phyloP scores from a whole-genome alignment of 192 early-diverging fungal genomes.

The Geranomyces michiganensis region DNA sequence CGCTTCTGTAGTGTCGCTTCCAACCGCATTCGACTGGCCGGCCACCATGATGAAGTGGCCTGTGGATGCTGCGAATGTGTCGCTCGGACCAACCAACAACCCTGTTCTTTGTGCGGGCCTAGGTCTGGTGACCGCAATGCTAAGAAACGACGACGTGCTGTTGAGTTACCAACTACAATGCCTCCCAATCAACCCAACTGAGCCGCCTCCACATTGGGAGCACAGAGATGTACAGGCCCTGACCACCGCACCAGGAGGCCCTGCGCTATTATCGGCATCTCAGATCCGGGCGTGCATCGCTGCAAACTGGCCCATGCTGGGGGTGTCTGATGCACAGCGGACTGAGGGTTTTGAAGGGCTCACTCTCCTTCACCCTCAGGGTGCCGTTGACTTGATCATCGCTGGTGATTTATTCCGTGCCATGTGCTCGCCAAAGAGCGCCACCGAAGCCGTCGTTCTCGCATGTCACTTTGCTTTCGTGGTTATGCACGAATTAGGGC shows the following conservation, averaged over 20 bases:
- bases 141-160: neutral
- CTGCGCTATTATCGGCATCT: neutral
- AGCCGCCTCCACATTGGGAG: neutral
- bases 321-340: neutral
- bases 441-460: neutral
- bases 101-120: neutral
- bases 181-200: neutral
- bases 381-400: neutral
- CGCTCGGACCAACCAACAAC: neutral
- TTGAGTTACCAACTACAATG: neutral
- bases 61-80: neutral
- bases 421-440: neutral
- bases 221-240: neutral
- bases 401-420: neutral
- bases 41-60: neutral
- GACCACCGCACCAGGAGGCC: neutral
- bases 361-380: neutral
- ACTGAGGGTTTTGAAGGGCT: neutral
- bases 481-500: neutral
- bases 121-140: neutral
- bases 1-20: neutral
- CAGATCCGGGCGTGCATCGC: neutral
- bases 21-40: neutral
- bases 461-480: constrained; percentile 1
- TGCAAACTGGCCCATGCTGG: neutral